phyloP scores from a whole-genome alignment of 2,329 filamentous ascomycete genomes.

The Alternaria hordeiaustralica region DNA sequence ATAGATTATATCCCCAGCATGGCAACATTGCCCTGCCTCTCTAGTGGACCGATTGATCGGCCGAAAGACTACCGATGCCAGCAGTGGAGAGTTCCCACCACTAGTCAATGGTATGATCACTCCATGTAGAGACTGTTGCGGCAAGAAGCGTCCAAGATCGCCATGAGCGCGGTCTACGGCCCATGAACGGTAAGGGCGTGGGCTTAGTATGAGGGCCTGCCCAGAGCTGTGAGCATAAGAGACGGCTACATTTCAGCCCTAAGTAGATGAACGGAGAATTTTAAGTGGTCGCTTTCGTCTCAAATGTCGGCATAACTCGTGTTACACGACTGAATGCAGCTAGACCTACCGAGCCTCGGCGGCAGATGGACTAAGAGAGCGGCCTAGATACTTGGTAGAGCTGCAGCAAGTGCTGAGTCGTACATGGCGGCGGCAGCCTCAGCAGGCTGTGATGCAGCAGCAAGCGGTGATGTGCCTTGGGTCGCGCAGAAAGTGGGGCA shows the following conservation, averaged over 20 bases:
- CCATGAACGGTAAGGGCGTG: constrained; percentile 15
- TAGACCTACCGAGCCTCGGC: constrained; percentile 19
- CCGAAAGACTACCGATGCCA: constrained; percentile 14
- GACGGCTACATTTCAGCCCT: constrained; percentile 18
- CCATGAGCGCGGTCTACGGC: constrained; percentile 23
- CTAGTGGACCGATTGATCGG: constrained; percentile 18
- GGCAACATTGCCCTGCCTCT: constrained; percentile 13
- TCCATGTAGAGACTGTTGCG: constrained; percentile 15
- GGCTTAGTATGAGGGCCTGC: constrained; percentile 14
- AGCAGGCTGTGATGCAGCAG: constrained; percentile 20
- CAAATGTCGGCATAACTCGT: constrained; percentile 10
- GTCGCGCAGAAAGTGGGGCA: constrained; percentile 20
- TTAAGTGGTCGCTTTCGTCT: constrained; percentile 7
- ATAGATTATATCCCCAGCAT: constrained; percentile 22
- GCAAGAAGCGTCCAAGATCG: constrained; percentile 19
- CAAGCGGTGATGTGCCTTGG: constrained; percentile 21
- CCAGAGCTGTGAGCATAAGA: constrained; percentile 7
- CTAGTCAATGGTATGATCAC: constrained; percentile 19
- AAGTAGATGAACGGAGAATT: constrained; percentile 11
- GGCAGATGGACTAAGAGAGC: constrained; percentile 12
- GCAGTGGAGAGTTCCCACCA: constrained; percentile 29
- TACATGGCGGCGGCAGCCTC: constrained; percentile 20
- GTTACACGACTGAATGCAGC: constrained; percentile 20
- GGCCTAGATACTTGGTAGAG: constrained; percentile 16
- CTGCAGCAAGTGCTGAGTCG: constrained; percentile 20